Evolutionary conservation across 2,329 filamentous ascomycete genomes (phyloP), one percentile per base, ranked within the genome.

Genomic region (Cephalotrichum gorgonifer): DNA sequence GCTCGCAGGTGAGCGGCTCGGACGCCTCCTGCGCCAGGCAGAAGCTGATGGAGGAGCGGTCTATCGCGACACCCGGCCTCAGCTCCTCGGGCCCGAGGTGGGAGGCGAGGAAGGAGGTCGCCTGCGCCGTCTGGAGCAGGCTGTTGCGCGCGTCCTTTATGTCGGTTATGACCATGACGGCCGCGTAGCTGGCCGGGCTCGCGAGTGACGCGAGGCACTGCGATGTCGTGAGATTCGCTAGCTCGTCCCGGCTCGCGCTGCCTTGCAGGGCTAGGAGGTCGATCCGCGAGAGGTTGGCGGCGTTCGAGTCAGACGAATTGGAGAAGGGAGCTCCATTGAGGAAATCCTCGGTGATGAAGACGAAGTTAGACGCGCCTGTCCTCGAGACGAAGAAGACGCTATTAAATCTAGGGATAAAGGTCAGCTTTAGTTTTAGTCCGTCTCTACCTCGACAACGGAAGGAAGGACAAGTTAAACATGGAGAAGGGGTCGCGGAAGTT

Each of bases 321-420:
- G 57, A 64, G 50, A 71, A 69, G 26, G 58, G 54, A n/a, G 63
- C 60, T 22, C 67, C 65, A 20, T 54, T 54, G 42, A 65, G 49
- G 52, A 70, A 70, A 31, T 58, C 58, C 31, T 58, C 56, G 43
- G 62, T 60, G 46, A 69, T 66, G 44, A 67, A 57, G 39, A 66
- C 54, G 20, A 67, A 52, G 39, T 60, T 60, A 50, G 62, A 60
- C 48, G 57, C 53, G 28, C 60, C 60, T 35, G 62, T 60, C 43
- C 65, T 62, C 11, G 66, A 67, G 51, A 66, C 67, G 51, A 69
- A 71, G 43, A 76, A 65, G 62, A 75, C 57, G 52, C 72, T 64
- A 70, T 76, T 75, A 69, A 74, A 76, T 57, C 73, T 74, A 51
- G 22, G 17, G 22, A 33, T 26, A 20, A 26, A 41, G 26, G 54